phyloP scores from a whole-genome alignment of 1,284 basidiomycete species.

The Rhodotorula sp. region DNA sequence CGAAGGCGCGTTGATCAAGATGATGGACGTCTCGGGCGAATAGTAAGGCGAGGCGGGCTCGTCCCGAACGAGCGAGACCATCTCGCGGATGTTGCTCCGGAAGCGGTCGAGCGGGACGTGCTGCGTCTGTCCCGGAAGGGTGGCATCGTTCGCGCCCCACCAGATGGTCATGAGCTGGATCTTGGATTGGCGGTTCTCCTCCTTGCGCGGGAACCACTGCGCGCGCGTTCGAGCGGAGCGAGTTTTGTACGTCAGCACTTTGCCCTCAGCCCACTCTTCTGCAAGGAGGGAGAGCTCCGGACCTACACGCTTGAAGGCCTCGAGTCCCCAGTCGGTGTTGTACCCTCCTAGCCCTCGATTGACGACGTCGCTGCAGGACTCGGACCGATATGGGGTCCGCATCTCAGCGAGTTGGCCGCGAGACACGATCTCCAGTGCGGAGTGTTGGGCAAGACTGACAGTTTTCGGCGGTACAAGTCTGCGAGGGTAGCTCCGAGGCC shows the following conservation, averaged over 20 bases:
- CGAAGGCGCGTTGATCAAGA: constrained; percentile 28
- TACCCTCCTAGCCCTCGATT: constrained; percentile 24
- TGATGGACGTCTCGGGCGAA: constrained; percentile 11
- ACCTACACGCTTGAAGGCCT: constrained; percentile 7
- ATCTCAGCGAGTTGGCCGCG: too few relatives aligned
- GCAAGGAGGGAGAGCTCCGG: background rate
- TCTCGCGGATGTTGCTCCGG: constrained; percentile 59
- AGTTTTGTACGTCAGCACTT: too few relatives aligned
- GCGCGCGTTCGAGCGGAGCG: too few relatives aligned
- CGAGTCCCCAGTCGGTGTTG: constrained; percentile 20
- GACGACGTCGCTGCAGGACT: constrained; percentile 11
- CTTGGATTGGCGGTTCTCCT: background rate
- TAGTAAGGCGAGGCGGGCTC: constrained; percentile 10
- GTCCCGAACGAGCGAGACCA: constrained; percentile 13
- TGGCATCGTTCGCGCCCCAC: constrained; percentile 29
- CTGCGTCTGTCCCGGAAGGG: constrained; percentile 17
- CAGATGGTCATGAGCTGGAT: constrained; percentile 23
- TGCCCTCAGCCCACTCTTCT: too few relatives aligned
- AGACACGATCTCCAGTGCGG: too few relatives aligned
- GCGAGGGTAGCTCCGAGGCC: constrained; percentile 23
- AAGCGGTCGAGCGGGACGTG: constrained; percentile 61
- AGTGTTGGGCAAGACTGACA: background rate
- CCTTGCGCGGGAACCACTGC: constrained; percentile 14
- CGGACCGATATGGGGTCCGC: too few relatives aligned
- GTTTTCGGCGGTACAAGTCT: constrained; percentile 19